A percentile compares a stretch with the other conserved stretches of the same genome.
phyloP scores from a whole-genome alignment of 2,329 filamentous ascomycete genomes.

The Tothia fuscella region DNA sequence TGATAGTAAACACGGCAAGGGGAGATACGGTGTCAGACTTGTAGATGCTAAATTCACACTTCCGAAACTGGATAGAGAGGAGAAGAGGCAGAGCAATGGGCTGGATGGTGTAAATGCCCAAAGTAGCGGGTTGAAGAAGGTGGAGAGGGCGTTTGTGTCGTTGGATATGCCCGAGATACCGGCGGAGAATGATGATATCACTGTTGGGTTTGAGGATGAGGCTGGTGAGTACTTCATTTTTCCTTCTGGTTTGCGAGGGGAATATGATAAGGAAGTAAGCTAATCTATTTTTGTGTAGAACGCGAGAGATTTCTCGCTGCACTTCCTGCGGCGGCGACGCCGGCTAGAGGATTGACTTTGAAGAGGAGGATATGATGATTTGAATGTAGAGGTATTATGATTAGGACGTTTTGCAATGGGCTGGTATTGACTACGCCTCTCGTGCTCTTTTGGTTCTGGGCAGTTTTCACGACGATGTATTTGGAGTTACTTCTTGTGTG shows the following conservation, averaged over 20 bases:
- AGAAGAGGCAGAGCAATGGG: conserved; percentile 40
- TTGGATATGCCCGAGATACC: conserved; percentile 81
- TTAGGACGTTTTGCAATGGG: neutral
- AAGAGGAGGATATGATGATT: conserved; percentile 5
- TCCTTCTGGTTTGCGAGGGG: neutral
- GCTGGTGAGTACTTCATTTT: conserved; percentile 47
- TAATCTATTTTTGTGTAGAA: conserved; percentile 20
- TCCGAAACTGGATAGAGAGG: conserved; percentile 40
- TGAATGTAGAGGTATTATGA: neutral
- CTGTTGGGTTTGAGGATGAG: conserved; percentile 71
- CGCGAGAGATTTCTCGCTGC: conserved; percentile 34
- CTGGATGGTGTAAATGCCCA: conserved; percentile 25
- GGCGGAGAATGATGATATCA: conserved; percentile 85
- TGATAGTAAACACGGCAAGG: conserved; percentile 26
- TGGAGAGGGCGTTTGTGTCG: conserved; percentile 65
- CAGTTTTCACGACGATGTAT: no score
- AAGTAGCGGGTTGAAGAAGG: conserved; percentile 45
- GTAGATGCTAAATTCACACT: conserved; percentile 86
- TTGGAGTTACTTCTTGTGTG: no score
- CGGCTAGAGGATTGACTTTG: neutral
- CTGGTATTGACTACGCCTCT: no score
- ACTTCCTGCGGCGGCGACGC: conserved; percentile 27
- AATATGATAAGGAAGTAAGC: neutral
- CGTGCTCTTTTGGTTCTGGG: no score
- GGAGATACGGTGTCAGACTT: conserved; percentile 61